Base-by-base conservation (phyloP, 495 filamentous ascomycete species). In the Mytilinidion resinicola region DNA sequence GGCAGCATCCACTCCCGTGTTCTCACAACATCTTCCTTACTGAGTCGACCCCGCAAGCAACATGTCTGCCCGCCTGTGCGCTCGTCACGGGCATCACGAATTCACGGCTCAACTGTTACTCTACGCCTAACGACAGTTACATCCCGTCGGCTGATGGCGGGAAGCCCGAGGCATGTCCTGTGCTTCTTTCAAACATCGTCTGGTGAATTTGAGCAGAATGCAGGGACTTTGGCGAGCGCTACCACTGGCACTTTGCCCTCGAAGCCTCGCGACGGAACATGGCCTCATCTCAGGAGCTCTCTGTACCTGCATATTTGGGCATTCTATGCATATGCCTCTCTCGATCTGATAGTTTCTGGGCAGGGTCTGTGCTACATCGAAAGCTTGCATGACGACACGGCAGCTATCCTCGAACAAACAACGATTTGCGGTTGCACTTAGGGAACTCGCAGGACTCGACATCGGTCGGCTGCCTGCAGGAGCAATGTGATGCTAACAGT, bases 281-380 rank as follows among this genome's bases (percentile, higher is more conserved):
- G 41, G 12, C 48, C 41, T 56, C 39, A 56, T 43, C 42, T 17
- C 36, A 33, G 21, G 15, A 5, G 14, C 15, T 41, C 14, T 47
- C 35, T 56, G 53, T 56, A 30, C 54, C 54, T 56, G 42, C 54
- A 56, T 34, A 36, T 35, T n/a, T 36, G 33, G 3, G 15, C 11
- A 8, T 48, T 34, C 35, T 12, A 33, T 38, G 50, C 50, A 53
- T 53, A 53, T 36, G 25, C 25, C 36, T 19, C 15, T 36, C 50
- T 25, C 46, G 12, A 49, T 21, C 46, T 25, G 46, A 25, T 30
- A 17, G 5, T 30, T 20, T 25, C 21, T 19, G 15, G 21, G 46
- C 17, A 49, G 46, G 19, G n/a, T 21, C 19, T n/a, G 44, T 48
- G 19, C 14, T 20, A 48, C 44, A 11, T 2, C 44, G 44, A 48